Percentiles rank a stretch among this genome's conserved stretches.
phyloP scores from a whole-genome alignment of 2,329 filamentous ascomycete genomes.

The Dactylellina haptotyla region DNA sequence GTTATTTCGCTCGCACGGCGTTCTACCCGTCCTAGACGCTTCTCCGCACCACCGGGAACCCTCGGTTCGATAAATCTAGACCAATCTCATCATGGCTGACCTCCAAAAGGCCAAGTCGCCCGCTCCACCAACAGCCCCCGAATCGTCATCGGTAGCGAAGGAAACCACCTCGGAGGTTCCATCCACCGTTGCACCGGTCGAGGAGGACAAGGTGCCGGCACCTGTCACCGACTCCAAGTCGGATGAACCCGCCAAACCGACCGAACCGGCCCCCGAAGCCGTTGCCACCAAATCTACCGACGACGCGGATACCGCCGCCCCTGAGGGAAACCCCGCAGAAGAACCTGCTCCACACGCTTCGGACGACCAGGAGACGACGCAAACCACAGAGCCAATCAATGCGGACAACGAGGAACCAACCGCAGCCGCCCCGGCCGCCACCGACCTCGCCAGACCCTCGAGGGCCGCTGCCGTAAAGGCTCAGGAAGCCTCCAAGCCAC shows the following conservation, averaged over 20 bases:
- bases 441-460: conserved; percentile 42
- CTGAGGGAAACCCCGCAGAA: conserved; percentile 22
- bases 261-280: conserved; percentile 25
- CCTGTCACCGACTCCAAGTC: conserved; percentile 41
- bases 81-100: conserved; percentile 32
- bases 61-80: conserved; percentile 9
- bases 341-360: conserved; percentile 43
- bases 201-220: conserved; percentile 48
- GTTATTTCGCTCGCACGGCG: not conserved
- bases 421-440: conserved; percentile 9
- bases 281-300: conserved; percentile 44
- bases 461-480: conserved; percentile 49
- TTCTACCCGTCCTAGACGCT: not conserved
- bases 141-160: conserved; percentile 49
- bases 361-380: conserved; percentile 42
- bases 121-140: conserved; percentile 44
- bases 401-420: not conserved
- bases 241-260: conserved; percentile 25
- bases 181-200: conserved; percentile 52
- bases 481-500: conserved; percentile 45
- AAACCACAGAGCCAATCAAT: conserved; percentile 28
- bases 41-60: not conserved
- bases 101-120: conserved; percentile 42
- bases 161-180: conserved; percentile 49
- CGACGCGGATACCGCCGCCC: conserved; percentile 34